phyloP scores from a whole-genome alignment of 768 basidiomycete species.

The Termitomyces sp. region DNA sequence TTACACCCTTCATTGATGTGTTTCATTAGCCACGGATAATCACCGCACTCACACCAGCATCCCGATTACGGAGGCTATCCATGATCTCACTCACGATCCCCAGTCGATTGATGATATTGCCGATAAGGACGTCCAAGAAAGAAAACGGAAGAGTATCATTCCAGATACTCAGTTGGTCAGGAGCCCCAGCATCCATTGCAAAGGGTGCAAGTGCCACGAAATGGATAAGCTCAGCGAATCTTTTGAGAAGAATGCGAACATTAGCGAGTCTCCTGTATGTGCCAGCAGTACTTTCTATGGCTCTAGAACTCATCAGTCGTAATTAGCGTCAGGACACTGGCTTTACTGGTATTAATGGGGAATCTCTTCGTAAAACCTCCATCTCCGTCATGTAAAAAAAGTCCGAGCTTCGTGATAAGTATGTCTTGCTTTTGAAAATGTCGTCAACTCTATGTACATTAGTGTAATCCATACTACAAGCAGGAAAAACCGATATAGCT shows the following conservation, averaged over 20 bases:
- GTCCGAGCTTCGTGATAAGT: background rate
- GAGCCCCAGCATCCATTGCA: conserved; percentile 7
- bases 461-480: background rate
- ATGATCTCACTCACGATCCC: conserved; percentile 1
- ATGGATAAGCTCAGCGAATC: background rate
- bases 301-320: background rate
- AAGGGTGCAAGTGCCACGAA: conserved; percentile 8
- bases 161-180: background rate
- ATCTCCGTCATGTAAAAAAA: background rate
- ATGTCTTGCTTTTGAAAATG: background rate
- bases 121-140: background rate
- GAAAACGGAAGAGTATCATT: background rate
- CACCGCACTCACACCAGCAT: conserved; percentile 5
- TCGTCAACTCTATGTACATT: background rate
- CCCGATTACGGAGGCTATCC: conserved; percentile 4
- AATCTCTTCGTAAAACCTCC: background rate
- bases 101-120: background rate
- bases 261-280: conserved; percentile 6
- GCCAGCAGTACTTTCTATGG: no score
- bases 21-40: background rate
- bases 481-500: no score
- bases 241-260: background rate
- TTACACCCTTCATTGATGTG: background rate
- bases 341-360: background rate
- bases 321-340: conserved; percentile 3